A percentile compares a stretch with the other conserved stretches of the same genome.
phyloP scores from a whole-genome alignment of 495 filamentous ascomycete species.

The Lentithecium fluviatile region DNA sequence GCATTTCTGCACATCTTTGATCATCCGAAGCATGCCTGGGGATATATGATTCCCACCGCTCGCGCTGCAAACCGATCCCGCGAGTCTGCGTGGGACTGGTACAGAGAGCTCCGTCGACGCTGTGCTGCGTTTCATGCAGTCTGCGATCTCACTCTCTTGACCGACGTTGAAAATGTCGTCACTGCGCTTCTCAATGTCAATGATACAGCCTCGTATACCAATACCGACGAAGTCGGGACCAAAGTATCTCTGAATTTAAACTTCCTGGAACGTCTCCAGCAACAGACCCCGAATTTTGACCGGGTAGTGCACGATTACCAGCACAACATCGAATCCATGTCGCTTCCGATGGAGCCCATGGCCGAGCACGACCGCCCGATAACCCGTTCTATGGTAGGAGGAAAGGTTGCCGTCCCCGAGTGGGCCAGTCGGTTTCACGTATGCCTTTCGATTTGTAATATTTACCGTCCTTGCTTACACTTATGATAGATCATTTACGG shows the following conservation, averaged over 20 bases:
- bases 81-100: slow-evolving; percentile 31
- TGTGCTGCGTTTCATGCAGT: slow-evolving; percentile 11
- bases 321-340: slow-evolving; percentile 7
- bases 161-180: slow-evolving; percentile 3
- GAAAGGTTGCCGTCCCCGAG: slow-evolving; percentile 3
- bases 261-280: slow-evolving; percentile 17
- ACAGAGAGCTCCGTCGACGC: slow-evolving; percentile 11
- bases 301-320: slow-evolving; percentile 32
- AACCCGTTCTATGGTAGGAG: slow-evolving; percentile 19
- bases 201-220: slow-evolving; percentile 15
- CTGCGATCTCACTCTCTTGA: neutral
- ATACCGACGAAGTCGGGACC: neutral
- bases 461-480: neutral
- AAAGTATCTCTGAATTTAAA: slow-evolving; percentile 20
- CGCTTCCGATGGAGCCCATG: slow-evolving; percentile 19
- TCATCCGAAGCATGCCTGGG: slow-evolving; percentile 26
- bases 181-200: slow-evolving; percentile 19
- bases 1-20: slow-evolving; percentile 31
- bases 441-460: neutral
- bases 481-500: slow-evolving; percentile 19
- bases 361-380: slow-evolving; percentile 11
- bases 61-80: slow-evolving; percentile 12
- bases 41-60: slow-evolving; percentile 14
- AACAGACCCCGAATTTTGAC: slow-evolving; percentile 3
- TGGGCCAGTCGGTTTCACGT: slow-evolving; percentile 30